Conservation (phyloP, 306 rosid genomes). For the Lotus japonicus region DNA sequence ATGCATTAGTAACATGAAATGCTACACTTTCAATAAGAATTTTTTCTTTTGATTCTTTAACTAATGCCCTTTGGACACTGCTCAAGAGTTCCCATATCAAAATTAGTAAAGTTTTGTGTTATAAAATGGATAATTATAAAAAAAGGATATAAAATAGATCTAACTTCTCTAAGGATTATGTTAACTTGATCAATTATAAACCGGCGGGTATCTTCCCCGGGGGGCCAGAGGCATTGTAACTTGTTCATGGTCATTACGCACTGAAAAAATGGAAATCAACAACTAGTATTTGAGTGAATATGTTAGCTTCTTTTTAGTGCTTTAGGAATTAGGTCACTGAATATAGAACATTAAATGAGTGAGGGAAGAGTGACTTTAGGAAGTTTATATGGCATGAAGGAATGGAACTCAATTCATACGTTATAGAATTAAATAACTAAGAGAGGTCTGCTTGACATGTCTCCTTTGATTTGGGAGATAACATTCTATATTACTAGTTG, state of each 20-base stretch:
- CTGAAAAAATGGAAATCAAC: neutral
- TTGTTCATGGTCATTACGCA: neutral
- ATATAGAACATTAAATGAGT: neutral
- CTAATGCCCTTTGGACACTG: neutral
- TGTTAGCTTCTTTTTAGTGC: neutral
- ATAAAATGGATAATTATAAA: neutral
- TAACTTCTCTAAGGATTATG: neutral
- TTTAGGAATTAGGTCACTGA: neutral
- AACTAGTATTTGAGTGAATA: neutral
- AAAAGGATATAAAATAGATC: neutral
- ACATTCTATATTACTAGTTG: neutral
- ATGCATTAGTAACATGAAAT: no score
- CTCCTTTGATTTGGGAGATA: constrained; percentile 2
- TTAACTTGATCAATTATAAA: neutral
- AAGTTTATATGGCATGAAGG: neutral
- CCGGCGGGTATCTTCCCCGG: neutral
- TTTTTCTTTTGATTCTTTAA: no score
- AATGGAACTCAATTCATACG: neutral
- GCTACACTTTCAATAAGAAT: no score
- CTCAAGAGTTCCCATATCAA: no score
- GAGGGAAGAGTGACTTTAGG: neutral
- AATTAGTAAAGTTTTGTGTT: neutral
- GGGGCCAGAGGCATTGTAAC: neutral
- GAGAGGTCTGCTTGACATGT: neutral
- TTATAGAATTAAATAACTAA: neutral